Evolutionary conservation across 2,329 filamentous ascomycete species (phyloP), one percentile per base, ranked within the genome.

Genomic region (Metarhizium anisopliae): DNA sequence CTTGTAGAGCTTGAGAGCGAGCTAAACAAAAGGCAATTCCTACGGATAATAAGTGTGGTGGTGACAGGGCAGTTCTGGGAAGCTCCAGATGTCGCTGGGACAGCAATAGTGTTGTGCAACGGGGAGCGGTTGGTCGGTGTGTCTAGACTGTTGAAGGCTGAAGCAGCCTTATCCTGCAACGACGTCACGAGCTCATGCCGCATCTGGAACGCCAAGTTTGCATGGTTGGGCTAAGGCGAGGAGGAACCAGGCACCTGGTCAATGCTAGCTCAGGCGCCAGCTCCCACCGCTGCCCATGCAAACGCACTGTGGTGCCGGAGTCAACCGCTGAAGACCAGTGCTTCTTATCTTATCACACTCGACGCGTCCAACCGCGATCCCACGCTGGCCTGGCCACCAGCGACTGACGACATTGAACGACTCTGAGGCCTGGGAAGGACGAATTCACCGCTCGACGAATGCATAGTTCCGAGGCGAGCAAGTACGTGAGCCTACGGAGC

Each of bases 111-210:
- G 40, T 10, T 45, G 42, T 16, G 18, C 6, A 20, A 45, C 16
- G 16, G 42, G n/a, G n/a, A 18, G 42, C n/a, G 30, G 45, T 29
- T 30, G 25, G 20, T 47, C n/a, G 43, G 43, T 25, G 43, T n/a
- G 43, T 13, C 10, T 43, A 18, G 6, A 43, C 16, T 16, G 16
- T 20, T 30, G 45, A 47, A 29, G 18, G 3, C 20, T 25, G 45
- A 14, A 30, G 20, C 20, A 30, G 8, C 7, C 8, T 11, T 35
- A 2, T 49, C 25, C 45, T 49, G 20, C 30, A 51, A 51, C 47
- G 32, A 51, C 64, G 64, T 67, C 64, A 66, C 64, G 64, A 61
- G 63, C 53, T 55, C 54, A 59, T 10, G 13, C 25, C 25, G 25
- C 25, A 25, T 25, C 25, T 25, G 25, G 25, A 25, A 25, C 25